phyloP scores from a whole-genome alignment of 768 basidiomycete species.

The Suillus occidentalis region DNA sequence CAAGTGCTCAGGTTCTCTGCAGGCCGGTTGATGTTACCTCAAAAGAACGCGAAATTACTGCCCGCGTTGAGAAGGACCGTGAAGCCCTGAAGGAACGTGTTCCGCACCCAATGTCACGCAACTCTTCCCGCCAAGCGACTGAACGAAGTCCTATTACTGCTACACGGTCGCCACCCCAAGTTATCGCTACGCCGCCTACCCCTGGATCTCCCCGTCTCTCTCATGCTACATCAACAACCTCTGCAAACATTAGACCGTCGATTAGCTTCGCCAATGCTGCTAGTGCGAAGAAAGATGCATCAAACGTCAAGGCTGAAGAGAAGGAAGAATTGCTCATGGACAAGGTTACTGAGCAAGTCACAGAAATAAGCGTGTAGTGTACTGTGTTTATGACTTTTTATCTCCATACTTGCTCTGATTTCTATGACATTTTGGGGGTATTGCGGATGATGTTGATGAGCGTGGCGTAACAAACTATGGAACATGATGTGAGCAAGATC shows the following conservation, averaged over 20 bases:
- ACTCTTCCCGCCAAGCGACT: slow-evolving; percentile 45
- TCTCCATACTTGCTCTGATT: slow-evolving; percentile 15
- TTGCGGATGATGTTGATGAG: slow-evolving; percentile 8
- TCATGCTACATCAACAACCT: slow-evolving; percentile 32
- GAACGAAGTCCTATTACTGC: slow-evolving; percentile 41
- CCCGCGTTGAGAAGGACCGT: slow-evolving; percentile 69
- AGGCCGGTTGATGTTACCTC: slow-evolving; percentile 85
- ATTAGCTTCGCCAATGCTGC: slow-evolving; percentile 85
- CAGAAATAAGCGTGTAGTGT: slow-evolving; percentile 18
- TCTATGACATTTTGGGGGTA: slow-evolving; percentile 8
- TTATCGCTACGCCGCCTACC: slow-evolving; percentile 9
- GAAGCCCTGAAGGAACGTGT: slow-evolving; percentile 39
- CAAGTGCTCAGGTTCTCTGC: slow-evolving; percentile 12
- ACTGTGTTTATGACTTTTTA: slow-evolving; percentile 15
- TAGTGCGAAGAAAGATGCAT: slow-evolving; percentile 32
- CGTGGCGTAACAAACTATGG: background rate
- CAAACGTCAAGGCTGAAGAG: slow-evolving; percentile 16
- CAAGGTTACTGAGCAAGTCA: slow-evolving; percentile 15
- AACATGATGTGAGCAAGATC: background rate
- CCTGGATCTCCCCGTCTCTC: slow-evolving; percentile 24
- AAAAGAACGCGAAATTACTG: slow-evolving; percentile 72
- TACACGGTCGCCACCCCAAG: slow-evolving; percentile 32
- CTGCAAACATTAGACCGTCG: slow-evolving; percentile 62
- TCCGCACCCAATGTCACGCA: slow-evolving; percentile 46
- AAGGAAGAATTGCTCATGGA: slow-evolving; percentile 16